Evolutionary conservation across 2,329 filamentous ascomycete species (phyloP), one percentile per base, ranked within the genome.

Genomic region (Seiridium unicorne): DNA sequence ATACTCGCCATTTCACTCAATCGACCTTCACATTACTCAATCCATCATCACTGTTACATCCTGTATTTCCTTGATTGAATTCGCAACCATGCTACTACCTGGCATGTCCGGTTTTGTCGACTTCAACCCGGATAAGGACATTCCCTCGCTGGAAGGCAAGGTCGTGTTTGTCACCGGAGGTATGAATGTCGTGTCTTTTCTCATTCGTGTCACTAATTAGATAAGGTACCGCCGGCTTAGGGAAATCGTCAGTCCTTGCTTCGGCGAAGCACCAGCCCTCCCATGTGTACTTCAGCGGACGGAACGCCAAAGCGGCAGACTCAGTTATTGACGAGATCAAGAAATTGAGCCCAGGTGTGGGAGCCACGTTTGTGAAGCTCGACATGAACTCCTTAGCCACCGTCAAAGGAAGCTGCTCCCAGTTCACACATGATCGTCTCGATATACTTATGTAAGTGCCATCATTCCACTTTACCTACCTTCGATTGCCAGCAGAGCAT

Each of bases 281-380:
- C 2, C 77, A 81, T 55, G 81, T 87, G 59, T 84, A 81, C 70
- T 76, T 86, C 58, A 80, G 75, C n/a, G 81, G 80, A 1, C 79
- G 82, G 40, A 80, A 74, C 40, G 72, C 68, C 54, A 76, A 80
- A 64, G 78, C 78, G 7, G 76, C 72, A 13, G 72, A 75, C 26
- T 74, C 75, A 10, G 77, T 82, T 31, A 70, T 74, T 68, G 4
- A 74, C 6, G 67, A 74, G 10, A 69, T 75, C 34, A 66, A 70
- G 38, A 60, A 69, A 31, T 65, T 73, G 4, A 51, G 36, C 1
- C 58, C 61, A 2, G 55, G 59, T 3, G 66, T 66, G 1, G 61
- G 58, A 1, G 44, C 66, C 40, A 70, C 69, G 0, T 72, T 80
- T 61, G 61, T 81, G 5, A 62, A 76, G 56, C 72, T 77, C 64